A percentile compares a stretch with the other conserved stretches of the same genome.
Evolutionary conservation across 179 eudicot species (phyloP).

Genomic region (Amaranthus tricolor): DNA sequence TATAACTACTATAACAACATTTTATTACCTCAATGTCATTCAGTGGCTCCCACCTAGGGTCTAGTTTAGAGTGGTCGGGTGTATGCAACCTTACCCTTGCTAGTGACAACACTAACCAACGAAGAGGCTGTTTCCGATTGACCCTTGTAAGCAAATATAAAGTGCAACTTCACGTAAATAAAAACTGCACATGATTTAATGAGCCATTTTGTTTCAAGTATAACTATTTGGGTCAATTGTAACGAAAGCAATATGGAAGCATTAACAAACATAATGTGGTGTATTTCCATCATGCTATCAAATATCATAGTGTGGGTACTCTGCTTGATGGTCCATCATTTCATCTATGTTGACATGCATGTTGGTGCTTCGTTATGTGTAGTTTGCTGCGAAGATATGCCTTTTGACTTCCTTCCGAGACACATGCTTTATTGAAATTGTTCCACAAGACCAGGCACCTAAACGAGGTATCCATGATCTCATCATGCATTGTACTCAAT

Average conservation of each 20-base stretch:
- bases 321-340: neutral
- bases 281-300: constrained; percentile 6
- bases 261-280: neutral
- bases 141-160: no score
- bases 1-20: neutral
- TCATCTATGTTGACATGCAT: constrained; percentile 1
- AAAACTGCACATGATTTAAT: no score
- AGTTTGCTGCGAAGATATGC: constrained; percentile 94
- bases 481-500: neutral
- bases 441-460: constrained; percentile 63
- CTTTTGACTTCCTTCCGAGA: constrained; percentile 92
- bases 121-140: no score
- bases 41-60: no score
- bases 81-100: no score
- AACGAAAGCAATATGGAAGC: neutral
- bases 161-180: no score
- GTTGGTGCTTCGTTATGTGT: constrained; percentile 26
- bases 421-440: constrained; percentile 80
- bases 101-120: no score
- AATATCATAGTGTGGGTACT: constrained; percentile 11
- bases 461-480: constrained; percentile 49
- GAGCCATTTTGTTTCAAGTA: neutral
- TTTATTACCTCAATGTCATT: no score
- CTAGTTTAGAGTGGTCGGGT: no score
- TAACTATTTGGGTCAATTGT: constrained; percentile 2